Percentiles rank a stretch among this genome's conserved stretches.
Evolutionary conservation across 345 rosid genomes (phyloP).

Genomic region (Nephelium lappaceum): DNA sequence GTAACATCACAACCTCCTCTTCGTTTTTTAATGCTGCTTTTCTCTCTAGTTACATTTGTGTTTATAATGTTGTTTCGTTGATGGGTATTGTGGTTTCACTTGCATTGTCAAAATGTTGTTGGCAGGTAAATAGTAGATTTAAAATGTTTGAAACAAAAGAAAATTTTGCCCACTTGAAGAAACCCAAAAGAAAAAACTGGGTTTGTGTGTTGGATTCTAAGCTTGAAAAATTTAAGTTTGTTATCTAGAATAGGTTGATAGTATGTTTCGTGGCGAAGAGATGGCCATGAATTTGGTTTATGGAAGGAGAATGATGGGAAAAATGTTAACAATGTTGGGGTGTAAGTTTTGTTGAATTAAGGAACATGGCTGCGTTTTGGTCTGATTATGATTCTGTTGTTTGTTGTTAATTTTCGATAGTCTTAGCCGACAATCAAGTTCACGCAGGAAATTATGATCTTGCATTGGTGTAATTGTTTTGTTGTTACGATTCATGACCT

Average conservation of each 20-base stretch:
- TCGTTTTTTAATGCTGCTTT: background rate
- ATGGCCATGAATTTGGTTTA: background rate
- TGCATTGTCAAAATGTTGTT: background rate
- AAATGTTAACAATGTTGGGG: background rate
- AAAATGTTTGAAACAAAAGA: background rate
- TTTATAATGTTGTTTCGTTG: background rate
- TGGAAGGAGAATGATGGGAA: background rate
- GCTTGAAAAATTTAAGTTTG: background rate
- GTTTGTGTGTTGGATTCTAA: background rate
- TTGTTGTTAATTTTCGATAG: background rate
- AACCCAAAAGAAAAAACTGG: background rate
- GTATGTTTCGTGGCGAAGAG: background rate
- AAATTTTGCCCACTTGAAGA: background rate
- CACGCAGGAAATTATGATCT: background rate
- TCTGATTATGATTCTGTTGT: background rate
- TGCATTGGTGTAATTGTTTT: slow-evolving; percentile 8
- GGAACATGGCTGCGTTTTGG: background rate
- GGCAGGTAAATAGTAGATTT: background rate
- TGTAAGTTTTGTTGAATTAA: background rate
- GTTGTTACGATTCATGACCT: slow-evolving; percentile 4
- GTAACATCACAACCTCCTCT: slow-evolving; percentile 25
- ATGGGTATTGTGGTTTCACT: background rate
- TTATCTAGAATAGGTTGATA: background rate
- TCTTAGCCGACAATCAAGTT: background rate
- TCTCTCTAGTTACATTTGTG: background rate